Conservation (phyloP, 2,329 filamentous ascomycete genomes). For the Fusarium circinatum region DNA sequence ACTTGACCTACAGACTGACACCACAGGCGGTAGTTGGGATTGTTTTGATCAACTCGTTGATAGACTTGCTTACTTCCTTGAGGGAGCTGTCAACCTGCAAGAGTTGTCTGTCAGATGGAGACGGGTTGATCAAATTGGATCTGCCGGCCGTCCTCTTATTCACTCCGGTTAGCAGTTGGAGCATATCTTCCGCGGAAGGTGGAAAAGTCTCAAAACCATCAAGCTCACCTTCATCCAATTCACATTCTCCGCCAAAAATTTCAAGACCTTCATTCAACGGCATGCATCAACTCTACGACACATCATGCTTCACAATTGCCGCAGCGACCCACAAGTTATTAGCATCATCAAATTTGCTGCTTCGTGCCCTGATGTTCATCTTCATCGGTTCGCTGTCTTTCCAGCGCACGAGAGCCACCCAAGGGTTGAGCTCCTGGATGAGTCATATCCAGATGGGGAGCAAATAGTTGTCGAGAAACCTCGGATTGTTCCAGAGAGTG, state of each 20-base stretch:
- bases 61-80: not conserved
- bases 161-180: not conserved
- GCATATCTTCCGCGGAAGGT: not conserved
- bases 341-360: not conserved
- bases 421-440: not conserved
- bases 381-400: conserved; percentile 11
- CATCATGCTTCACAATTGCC: not conserved
- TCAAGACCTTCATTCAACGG: not conserved
- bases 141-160: not conserved
- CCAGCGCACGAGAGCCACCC: not conserved
- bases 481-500: not conserved
- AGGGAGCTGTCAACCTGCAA: not conserved
- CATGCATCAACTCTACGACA: conserved; percentile 8
- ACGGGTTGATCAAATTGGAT: not conserved
- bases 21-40: not conserved
- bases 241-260: not conserved
- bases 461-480: no score
- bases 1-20: not conserved
- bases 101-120: conserved; percentile 7
- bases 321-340: not conserved
- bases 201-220: not conserved
- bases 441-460: not conserved
- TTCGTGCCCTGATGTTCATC: not conserved
- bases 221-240: not conserved
- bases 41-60: not conserved